Conservation (phyloP, 2,329 filamentous ascomycete species). For the Pestalotiopsis sp. region DNA sequence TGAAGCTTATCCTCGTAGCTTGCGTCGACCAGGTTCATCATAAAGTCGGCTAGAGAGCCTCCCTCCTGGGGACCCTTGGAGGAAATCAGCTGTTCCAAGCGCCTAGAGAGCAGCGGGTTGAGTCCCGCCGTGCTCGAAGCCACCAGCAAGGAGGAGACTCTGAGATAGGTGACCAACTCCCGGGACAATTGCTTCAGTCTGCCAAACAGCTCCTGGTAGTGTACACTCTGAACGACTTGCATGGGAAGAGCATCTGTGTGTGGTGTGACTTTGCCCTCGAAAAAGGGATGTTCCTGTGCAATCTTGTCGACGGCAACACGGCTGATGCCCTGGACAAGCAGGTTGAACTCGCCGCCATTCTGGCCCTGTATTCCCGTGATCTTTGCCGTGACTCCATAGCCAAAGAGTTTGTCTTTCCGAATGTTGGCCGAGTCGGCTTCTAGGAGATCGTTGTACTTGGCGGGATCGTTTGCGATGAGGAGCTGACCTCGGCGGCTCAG, state of each 20-base stretch:
- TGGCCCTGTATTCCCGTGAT: slow-evolving; percentile 78
- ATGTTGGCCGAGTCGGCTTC: slow-evolving; percentile 62
- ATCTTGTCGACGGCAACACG: slow-evolving; percentile 77
- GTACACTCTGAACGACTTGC: slow-evolving; percentile 25
- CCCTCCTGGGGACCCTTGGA: slow-evolving; percentile 82
- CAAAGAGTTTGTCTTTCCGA: slow-evolving; percentile 75
- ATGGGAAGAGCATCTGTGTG: slow-evolving; percentile 25
- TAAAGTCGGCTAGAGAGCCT: slow-evolving; percentile 89
- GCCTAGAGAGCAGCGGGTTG: slow-evolving; percentile 82
- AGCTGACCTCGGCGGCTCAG: slow-evolving; percentile 76
- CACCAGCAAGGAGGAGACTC: slow-evolving; percentile 82
- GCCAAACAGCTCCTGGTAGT: slow-evolving; percentile 67
- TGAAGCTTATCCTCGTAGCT: slow-evolving; percentile 90
- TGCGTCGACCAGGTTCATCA: slow-evolving; percentile 89
- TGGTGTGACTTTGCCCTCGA: slow-evolving; percentile 76
- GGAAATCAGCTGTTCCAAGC: slow-evolving; percentile 85
- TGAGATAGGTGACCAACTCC: slow-evolving; percentile 82
- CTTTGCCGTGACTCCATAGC: slow-evolving; percentile 79
- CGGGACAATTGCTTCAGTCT: slow-evolving; percentile 83
- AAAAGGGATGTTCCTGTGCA: slow-evolving; percentile 78
- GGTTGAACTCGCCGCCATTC: slow-evolving; percentile 73
- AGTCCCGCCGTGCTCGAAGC: slow-evolving; percentile 65
- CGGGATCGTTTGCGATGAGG: slow-evolving; percentile 68
- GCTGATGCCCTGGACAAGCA: slow-evolving; percentile 84
- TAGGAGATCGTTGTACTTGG: slow-evolving; percentile 48